These are phyloP conservation scores for Botryotinia convoluta DNA, from an alignment of 2,329 filamentous ascomycete genomes.

Conservation along the genomic window DNA sequence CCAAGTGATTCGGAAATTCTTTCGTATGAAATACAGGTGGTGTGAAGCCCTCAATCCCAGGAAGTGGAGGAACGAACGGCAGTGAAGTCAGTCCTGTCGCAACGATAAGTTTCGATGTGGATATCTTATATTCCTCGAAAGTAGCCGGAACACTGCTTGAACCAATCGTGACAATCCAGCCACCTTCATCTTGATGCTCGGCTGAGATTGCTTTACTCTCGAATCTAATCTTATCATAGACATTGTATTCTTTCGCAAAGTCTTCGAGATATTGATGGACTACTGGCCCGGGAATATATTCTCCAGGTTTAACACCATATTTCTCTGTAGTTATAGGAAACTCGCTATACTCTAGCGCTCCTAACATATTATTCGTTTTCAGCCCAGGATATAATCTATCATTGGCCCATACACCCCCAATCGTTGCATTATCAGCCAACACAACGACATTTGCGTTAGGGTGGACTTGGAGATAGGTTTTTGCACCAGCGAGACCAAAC, in stretches of 20 bases:
- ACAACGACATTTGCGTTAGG: slow-evolving; percentile 55
- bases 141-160: background rate
- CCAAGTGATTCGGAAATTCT: slow-evolving; percentile 44
- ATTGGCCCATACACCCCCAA: slow-evolving; percentile 70
- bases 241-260: slow-evolving; percentile 52
- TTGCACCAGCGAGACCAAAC: slow-evolving; percentile 57
- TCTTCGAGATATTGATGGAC: slow-evolving; percentile 56
- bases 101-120: slow-evolving; percentile 49
- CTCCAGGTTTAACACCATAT: slow-evolving; percentile 48
- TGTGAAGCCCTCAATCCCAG: slow-evolving; percentile 47
- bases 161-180: slow-evolving; percentile 44
- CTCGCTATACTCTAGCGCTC: slow-evolving; percentile 71
- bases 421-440: slow-evolving; percentile 54
- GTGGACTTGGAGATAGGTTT: slow-evolving; percentile 58
- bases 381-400: slow-evolving; percentile 66
- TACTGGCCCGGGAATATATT: slow-evolving; percentile 58
- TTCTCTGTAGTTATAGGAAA: slow-evolving; percentile 63
- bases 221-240: slow-evolving; percentile 49
- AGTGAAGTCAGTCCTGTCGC: slow-evolving; percentile 56
- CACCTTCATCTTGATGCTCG: slow-evolving; percentile 43
- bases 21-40: slow-evolving; percentile 50
- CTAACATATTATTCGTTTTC: slow-evolving; percentile 71
- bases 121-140: slow-evolving; percentile 32
- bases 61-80: slow-evolving; percentile 47
- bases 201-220: slow-evolving; percentile 48